Evolutionary conservation across 2,329 filamentous ascomycete genomes (phyloP), one percentile per base, ranked within the genome.

Genomic region (Trichoderma atroviride): DNA sequence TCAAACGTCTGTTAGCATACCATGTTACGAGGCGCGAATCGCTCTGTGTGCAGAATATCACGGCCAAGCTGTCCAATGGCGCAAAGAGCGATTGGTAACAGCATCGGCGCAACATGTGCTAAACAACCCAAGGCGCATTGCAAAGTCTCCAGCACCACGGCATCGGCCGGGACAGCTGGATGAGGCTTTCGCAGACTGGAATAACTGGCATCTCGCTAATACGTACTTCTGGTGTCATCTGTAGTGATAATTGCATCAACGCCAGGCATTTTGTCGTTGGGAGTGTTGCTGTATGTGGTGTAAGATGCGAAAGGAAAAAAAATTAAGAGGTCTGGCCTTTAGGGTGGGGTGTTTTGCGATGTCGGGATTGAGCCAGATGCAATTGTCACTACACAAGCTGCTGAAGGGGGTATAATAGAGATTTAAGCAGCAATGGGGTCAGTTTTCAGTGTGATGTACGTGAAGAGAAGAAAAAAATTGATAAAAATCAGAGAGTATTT

Each of bases 191-290:
- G 31, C 43, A 37, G 35, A 10, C 1, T 37, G 24, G 24, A 10
- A 3, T 1, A 16, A 16, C 33, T 0, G 33, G 13, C 14, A 27
- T 55, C 29, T 55, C 24, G 9, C 35, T 31, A n/a, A 31, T 55
- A 64, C 80, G 80, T 62, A 81, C 80, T 77, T 79, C 80, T 78
- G 64, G 79, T 81, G 70, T 86, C 83, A 76, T 86, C 84, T 62
- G 83, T 80, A 70, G 78, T 78, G 70, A 82, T 78, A 68, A 76
- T 75, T 75, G 81, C 79, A 61, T 82, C 79, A 71, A 79, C 73
- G 74, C 79, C 80, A 70, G 82, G 78, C 82, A 84, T 83, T 47
- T 69, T 70, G 59, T 58, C 64, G 79, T 71, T 43, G 22, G 16
- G 35, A 13, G 16, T 62, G 13, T 37, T 55, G 52, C 43, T 27